phyloP scores from a whole-genome alignment of 805 yeast species.

The Zygosaccharomyces bisporus region DNA sequence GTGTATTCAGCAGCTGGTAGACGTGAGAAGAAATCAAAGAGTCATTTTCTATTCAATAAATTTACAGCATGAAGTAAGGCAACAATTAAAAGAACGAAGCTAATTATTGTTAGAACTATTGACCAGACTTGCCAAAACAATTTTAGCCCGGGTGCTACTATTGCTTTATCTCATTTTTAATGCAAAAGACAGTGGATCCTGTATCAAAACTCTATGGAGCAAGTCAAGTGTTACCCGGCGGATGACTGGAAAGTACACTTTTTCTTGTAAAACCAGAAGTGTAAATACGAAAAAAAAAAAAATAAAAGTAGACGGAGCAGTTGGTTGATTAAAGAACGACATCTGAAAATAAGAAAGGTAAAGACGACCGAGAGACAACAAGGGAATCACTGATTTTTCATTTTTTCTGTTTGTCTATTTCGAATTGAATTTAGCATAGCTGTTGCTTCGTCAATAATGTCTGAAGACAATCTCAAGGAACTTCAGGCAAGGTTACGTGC shows the following conservation, averaged over 20 bases:
- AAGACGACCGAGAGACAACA: background rate
- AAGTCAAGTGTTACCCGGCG: constrained; percentile 1
- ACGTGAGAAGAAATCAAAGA: no score
- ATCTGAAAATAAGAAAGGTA: constrained; percentile 1
- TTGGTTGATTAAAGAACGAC: background rate
- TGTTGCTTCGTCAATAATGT: constrained; percentile 4
- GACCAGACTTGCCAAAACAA: no score
- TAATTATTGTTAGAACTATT: no score
- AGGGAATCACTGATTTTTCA: background rate
- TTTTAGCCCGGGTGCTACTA: no score
- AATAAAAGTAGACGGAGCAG: background rate
- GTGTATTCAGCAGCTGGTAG: no score
- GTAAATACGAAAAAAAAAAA: constrained; percentile 1
- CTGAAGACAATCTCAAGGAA: constrained; percentile 6
- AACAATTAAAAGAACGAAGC: no score
- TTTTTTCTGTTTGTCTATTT: background rate
- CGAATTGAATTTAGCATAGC: background rate
- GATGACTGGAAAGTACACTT: background rate
- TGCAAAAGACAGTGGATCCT: no score
- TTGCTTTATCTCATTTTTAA: no score
- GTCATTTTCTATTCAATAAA: no score
- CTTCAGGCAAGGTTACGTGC: constrained; percentile 14
- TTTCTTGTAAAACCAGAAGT: background rate
- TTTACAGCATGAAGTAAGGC: no score
- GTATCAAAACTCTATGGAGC: no score